Percentiles rank a stretch among this genome's conserved stretches.
Conservation (phyloP, 2,329 filamentous ascomycete genomes). For the Chrysoporthe cubensis region DNA sequence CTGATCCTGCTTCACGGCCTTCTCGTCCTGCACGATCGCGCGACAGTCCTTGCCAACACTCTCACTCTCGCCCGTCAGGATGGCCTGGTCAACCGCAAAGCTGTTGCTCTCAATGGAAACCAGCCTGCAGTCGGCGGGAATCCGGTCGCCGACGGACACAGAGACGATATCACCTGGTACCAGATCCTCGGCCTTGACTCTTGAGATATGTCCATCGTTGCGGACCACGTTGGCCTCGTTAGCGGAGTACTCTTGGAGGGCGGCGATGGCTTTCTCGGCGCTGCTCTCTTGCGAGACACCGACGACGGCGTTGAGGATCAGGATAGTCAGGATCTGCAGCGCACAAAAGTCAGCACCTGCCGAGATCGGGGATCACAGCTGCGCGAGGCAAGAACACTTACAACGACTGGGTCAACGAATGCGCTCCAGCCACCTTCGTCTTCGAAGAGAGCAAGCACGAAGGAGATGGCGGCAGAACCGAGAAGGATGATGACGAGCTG, state of each 20-base stretch:
- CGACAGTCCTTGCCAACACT: constrained; percentile 85
- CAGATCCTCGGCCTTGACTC: constrained; percentile 93
- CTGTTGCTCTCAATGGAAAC: constrained; percentile 94
- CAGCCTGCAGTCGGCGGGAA: constrained; percentile 92
- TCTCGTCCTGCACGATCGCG: constrained; percentile 70
- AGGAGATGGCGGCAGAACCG: constrained; percentile 90
- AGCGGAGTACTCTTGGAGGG: constrained; percentile 97
- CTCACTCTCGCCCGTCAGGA: constrained; percentile 96
- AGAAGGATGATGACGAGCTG: constrained; percentile 95
- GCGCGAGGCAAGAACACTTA: constrained; percentile 56
- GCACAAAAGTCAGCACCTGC: neutral
- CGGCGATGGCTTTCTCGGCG: constrained; percentile 97
- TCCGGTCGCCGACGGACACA: constrained; percentile 86
- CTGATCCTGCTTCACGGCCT: constrained; percentile 96
- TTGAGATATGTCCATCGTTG: constrained; percentile 73
- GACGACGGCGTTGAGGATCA: constrained; percentile 95
- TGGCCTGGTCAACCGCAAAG: constrained; percentile 95
- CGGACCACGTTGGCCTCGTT: constrained; percentile 95
- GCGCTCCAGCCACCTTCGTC: constrained; percentile 93
- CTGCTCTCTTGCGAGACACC: constrained; percentile 98
- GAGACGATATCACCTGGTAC: constrained; percentile 93
- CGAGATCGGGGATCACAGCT: too few species aligned
- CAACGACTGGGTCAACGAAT: constrained; percentile 94
- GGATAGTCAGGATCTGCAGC: constrained; percentile 85
- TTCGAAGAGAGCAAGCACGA: constrained; percentile 90